Conservation (phyloP, 805 yeast genomes). For the Komagataella phaffii region DNA sequence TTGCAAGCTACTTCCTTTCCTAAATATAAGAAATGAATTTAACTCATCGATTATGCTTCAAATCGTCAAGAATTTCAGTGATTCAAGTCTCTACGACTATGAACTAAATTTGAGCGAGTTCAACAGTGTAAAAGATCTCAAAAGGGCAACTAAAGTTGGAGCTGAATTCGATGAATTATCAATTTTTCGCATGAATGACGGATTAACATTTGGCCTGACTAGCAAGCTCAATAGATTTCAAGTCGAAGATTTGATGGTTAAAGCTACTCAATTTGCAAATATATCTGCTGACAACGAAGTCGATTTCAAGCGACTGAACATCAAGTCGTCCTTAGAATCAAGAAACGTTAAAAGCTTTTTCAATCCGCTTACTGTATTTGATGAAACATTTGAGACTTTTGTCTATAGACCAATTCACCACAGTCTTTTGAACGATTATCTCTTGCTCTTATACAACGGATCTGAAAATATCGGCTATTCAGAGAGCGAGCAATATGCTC, state of each 20-base stretch:
- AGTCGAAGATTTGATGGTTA: conserved; percentile 18
- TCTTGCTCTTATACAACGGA: conserved; percentile 16
- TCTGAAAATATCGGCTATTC: conserved; percentile 18
- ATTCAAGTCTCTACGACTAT: conserved; percentile 8
- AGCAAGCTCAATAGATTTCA: conserved; percentile 21
- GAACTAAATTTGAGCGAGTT: conserved; percentile 4
- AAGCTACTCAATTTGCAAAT: conserved; percentile 20
- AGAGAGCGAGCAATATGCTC: conserved; percentile 20
- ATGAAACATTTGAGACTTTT: conserved; percentile 18
- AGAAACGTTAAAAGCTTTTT: conserved; percentile 14
- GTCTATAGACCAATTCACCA: conserved; percentile 22
- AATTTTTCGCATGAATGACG: conserved; percentile 23
- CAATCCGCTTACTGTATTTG: conserved; percentile 17
- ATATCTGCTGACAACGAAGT: conserved; percentile 15
- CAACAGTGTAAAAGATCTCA: conserved; percentile 4
- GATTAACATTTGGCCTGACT: conserved; percentile 26
- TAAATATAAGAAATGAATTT: conserved; percentile 17
- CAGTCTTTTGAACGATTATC: conserved; percentile 27
- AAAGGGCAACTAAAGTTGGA: conserved; percentile 5
- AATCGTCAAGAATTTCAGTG: conserved; percentile 18
- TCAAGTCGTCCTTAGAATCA: conserved; percentile 16
- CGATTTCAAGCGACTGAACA: background rate
- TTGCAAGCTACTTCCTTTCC: conserved; percentile 18
- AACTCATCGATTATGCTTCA: conserved; percentile 18
- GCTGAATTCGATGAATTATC: conserved; percentile 10